These are phyloP conservation scores for Trichoderma orchidacearum DNA, from an alignment of 495 filamentous ascomycete genomes.

Conservation along the genomic window DNA sequence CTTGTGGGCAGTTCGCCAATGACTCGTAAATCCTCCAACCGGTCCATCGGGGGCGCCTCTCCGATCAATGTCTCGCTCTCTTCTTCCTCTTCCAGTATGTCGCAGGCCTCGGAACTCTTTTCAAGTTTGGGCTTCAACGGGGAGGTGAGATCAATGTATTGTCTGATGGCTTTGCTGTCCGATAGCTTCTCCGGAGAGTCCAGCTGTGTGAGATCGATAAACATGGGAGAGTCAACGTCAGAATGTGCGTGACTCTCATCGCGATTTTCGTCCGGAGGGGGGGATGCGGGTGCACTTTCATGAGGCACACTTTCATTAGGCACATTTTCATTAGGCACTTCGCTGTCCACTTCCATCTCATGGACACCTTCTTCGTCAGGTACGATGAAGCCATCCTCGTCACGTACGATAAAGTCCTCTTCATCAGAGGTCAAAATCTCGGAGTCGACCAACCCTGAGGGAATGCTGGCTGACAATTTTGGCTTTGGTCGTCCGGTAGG, in stretches of 20 bases:
- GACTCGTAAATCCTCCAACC: slow-evolving; percentile 11
- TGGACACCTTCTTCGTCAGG: background rate
- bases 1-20: background rate
- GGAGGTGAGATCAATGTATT: background rate
- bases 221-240: background rate
- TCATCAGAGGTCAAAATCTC: slow-evolving; percentile 34
- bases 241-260: background rate
- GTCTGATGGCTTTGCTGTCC: background rate
- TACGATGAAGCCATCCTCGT: slow-evolving; percentile 4
- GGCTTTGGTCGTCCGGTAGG: slow-evolving; percentile 14
- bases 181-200: slow-evolving; percentile 6
- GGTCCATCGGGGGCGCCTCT: background rate
- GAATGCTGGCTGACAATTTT: slow-evolving; percentile 5
- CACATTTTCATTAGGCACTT: background rate
- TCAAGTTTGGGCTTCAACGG: background rate
- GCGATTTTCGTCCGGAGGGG: background rate
- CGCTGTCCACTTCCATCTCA: background rate
- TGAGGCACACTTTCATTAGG: background rate
- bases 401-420: slow-evolving; percentile 27
- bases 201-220: slow-evolving; percentile 18
- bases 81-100: too few species aligned
- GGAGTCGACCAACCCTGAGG: slow-evolving; percentile 16
- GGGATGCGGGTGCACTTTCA: background rate
- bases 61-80: too few species aligned
- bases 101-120: too few species aligned